phyloP scores from a whole-genome alignment of 495 filamentous ascomycete species.

The Lophiostoma macrostomum region DNA sequence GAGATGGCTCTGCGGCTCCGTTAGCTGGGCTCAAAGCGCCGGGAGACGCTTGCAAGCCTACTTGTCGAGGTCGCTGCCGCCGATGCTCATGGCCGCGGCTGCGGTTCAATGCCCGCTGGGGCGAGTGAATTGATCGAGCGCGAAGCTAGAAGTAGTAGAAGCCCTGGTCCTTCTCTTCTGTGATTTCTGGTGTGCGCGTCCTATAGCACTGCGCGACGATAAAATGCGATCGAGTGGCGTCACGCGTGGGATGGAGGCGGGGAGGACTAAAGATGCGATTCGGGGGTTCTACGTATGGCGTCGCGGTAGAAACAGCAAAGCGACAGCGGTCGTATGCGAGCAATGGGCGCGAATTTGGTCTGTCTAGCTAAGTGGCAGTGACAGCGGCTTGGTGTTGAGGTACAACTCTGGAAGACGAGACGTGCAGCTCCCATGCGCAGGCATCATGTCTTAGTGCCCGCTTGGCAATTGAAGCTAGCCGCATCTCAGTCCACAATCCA shows the following conservation, averaged over 20 bases:
- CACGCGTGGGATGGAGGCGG: not conserved
- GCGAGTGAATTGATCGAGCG: not conserved
- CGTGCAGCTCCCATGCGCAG: not conserved
- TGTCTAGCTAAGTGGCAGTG: no score
- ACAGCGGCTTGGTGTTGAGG: not conserved
- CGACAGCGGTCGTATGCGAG: no score
- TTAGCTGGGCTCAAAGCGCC: constrained; percentile 11
- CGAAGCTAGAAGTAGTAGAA: no score
- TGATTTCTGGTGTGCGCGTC: no score
- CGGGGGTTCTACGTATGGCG: no score
- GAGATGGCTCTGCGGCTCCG: constrained; percentile 69
- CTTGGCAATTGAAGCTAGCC: not conserved
- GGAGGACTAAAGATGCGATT: no score
- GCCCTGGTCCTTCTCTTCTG: no score
- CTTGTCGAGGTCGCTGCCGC: constrained; percentile 34
- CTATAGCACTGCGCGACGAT: not conserved
- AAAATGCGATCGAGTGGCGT: constrained; percentile 8
- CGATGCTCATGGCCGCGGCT: constrained; percentile 31
- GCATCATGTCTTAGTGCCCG: constrained; percentile 1
- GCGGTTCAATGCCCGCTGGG: constrained; percentile 5
- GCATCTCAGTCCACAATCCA: no score
- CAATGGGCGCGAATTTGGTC: no score
- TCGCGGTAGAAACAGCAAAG: no score
- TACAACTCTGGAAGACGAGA: not conserved
- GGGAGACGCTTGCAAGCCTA: constrained; percentile 2